phyloP scores from a whole-genome alignment of 164 flowering plant genomes.

The Dillenia turbinata region DNA sequence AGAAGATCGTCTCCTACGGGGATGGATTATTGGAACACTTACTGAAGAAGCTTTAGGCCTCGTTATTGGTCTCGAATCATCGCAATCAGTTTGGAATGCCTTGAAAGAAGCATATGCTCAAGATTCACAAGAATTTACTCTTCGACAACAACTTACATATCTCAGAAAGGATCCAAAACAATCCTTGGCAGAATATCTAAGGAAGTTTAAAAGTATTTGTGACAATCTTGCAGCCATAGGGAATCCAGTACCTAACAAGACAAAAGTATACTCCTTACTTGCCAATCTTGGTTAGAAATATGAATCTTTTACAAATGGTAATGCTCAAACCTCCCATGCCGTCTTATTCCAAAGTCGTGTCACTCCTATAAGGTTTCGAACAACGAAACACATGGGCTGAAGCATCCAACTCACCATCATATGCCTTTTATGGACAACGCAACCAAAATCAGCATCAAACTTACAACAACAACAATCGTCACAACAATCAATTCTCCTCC shows the following conservation, averaged over 20 bases:
- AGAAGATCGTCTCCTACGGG: constrained; percentile 1
- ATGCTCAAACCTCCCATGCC: constrained; percentile 12
- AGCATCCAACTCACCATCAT: background rate
- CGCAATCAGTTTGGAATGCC: constrained; percentile 2
- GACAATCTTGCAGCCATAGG: no score
- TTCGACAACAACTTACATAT: background rate
- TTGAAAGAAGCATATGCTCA: constrained; percentile 1
- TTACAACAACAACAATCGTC: no score
- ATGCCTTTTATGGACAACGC: no score
- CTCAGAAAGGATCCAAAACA: background rate
- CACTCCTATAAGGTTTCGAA: background rate
- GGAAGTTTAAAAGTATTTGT: no score
- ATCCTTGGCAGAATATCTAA: background rate
- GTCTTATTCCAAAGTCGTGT: background rate
- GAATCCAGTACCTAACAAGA: no score
- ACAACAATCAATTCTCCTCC: no score
- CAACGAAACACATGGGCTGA: background rate
- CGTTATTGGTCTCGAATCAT: constrained; percentile 2
- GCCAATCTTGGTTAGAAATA: background rate
- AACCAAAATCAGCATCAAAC: no score
- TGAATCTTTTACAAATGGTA: constrained; percentile 4
- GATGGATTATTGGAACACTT: constrained; percentile 8
- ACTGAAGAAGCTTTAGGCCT: constrained; percentile 3
- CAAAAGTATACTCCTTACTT: background rate
- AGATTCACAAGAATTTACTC: constrained; percentile 2